A percentile compares a stretch with the other conserved stretches of the same genome.
phyloP scores from a whole-genome alignment of 257 asterid species.

The Paraleonurus japonicus region DNA sequence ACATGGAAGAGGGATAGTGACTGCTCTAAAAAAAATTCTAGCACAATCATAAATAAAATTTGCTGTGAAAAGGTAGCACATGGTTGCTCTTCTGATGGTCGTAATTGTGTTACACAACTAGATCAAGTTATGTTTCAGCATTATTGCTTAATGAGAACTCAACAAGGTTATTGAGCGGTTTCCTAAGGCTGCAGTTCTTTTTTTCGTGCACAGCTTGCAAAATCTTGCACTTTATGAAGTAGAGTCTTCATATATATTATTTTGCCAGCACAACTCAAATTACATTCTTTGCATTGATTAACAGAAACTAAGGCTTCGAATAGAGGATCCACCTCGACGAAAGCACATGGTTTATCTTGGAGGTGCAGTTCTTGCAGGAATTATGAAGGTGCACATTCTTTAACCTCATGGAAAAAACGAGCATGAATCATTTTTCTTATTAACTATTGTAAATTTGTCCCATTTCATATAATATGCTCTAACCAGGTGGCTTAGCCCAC shows the following conservation, averaged over 20 bases:
- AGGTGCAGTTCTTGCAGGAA: constrained; percentile 99
- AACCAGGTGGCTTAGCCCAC: too few relatives aligned
- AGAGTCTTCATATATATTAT: too few relatives aligned
- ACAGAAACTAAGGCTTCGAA: constrained; percentile 84
- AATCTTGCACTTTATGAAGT: too few relatives aligned
- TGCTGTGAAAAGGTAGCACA: too few relatives aligned
- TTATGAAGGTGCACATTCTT: constrained; percentile 74
- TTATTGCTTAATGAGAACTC: too few relatives aligned
- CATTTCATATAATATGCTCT: neutral
- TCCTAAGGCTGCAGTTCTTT: too few relatives aligned
- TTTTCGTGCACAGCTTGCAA: too few relatives aligned
- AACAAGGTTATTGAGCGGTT: too few relatives aligned
- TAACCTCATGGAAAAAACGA: neutral
- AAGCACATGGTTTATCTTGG: constrained; percentile 99
- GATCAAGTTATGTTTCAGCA: too few relatives aligned
- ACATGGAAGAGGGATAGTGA: neutral
- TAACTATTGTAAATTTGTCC: neutral
- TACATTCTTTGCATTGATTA: constrained; percentile 21
- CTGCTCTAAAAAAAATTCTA: neutral
- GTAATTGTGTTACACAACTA: too few relatives aligned
- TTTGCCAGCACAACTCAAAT: too few relatives aligned
- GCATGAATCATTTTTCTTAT: neutral
- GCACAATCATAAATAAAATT: neutral
- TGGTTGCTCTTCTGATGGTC: too few relatives aligned
- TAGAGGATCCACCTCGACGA: constrained; percentile 98